Evolutionary conservation across 345 rosid genomes (phyloP).

Genomic region (Rhodamnia rubescens): DNA sequence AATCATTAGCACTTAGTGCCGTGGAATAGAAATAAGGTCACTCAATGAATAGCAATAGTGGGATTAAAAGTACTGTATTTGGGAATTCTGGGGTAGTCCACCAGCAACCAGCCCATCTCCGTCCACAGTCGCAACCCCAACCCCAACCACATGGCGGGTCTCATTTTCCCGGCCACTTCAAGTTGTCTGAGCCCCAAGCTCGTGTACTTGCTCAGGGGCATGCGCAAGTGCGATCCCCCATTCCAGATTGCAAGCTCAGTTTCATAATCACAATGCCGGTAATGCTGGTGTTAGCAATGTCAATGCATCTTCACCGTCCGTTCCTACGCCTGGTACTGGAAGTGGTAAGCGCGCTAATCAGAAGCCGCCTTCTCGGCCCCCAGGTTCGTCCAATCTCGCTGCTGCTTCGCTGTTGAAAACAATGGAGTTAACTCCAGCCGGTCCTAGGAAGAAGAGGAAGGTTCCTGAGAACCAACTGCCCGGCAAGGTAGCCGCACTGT

Average conservation of each 20-base stretch:
- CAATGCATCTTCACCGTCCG: not conserved
- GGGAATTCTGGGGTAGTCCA: constrained; percentile 6
- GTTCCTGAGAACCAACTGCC: constrained; percentile 8
- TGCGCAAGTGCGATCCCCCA: not conserved
- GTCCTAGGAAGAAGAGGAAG: constrained; percentile 9
- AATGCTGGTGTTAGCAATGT: constrained; percentile 1
- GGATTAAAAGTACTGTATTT: not conserved
- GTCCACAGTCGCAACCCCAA: constrained; percentile 6
- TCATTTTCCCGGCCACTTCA: constrained; percentile 13
- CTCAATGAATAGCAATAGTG: constrained; percentile 6
- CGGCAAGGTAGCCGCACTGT: not conserved
- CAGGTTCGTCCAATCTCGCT: not conserved
- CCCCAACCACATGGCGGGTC: not conserved
- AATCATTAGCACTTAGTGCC: not conserved
- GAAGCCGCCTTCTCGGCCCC: constrained; percentile 6
- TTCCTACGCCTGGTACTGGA: constrained; percentile 2
- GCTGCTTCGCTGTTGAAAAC: not conserved
- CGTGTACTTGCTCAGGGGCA: constrained; percentile 6
- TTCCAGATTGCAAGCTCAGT: constrained; percentile 5
- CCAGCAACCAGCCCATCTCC: constrained; percentile 3
- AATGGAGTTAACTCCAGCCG: constrained; percentile 10
- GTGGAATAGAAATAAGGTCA: not conserved
- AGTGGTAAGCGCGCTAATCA: constrained; percentile 8
- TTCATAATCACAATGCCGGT: constrained; percentile 1
- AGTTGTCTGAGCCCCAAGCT: constrained; percentile 8